Evolutionary conservation across 768 basidiomycete species (phyloP).

Genomic region (Termitomyces eurrhizus): DNA sequence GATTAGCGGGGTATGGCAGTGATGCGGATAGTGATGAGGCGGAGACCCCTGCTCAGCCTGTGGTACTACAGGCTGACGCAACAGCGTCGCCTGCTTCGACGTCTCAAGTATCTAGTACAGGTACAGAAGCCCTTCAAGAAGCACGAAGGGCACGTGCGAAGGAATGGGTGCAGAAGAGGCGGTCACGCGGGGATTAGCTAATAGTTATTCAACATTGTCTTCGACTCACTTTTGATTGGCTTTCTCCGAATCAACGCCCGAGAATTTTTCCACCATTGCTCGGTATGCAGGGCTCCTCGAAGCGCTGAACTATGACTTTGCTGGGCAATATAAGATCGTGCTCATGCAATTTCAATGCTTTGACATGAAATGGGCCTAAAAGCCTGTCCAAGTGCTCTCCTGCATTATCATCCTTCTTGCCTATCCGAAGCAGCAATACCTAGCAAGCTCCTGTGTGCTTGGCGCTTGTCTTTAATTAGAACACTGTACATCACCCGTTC

Average conservation of each 20-base stretch:
- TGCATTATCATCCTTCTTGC: not conserved
- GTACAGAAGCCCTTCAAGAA: slow-evolving; percentile 30
- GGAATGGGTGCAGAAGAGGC: slow-evolving; percentile 54
- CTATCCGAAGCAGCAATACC: not conserved
- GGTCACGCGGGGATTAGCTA: slow-evolving; percentile 20
- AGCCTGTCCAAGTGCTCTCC: not conserved
- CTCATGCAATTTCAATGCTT: not conserved
- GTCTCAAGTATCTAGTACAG: slow-evolving; percentile 10
- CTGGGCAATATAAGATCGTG: not conserved
- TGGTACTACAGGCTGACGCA: not conserved
- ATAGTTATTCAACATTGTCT: not conserved
- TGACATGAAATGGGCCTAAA: not conserved
- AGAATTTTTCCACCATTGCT: no score
- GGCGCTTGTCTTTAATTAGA: not conserved
- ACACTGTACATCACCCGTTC: not conserved
- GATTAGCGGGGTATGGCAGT: slow-evolving; percentile 57
- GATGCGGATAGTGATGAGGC: slow-evolving; percentile 35
- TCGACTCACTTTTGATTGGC: not conserved
- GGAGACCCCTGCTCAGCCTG: not conserved
- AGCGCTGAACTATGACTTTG: not conserved
- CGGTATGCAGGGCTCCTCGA: no score
- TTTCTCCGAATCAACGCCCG: no score
- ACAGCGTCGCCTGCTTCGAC: not conserved
- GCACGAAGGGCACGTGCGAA: slow-evolving; percentile 53
- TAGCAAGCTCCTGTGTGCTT: not conserved